Evolutionary conservation across 139 green algal species (phyloP).

Genomic region (Deuterostichococcus epilithicus): DNA sequence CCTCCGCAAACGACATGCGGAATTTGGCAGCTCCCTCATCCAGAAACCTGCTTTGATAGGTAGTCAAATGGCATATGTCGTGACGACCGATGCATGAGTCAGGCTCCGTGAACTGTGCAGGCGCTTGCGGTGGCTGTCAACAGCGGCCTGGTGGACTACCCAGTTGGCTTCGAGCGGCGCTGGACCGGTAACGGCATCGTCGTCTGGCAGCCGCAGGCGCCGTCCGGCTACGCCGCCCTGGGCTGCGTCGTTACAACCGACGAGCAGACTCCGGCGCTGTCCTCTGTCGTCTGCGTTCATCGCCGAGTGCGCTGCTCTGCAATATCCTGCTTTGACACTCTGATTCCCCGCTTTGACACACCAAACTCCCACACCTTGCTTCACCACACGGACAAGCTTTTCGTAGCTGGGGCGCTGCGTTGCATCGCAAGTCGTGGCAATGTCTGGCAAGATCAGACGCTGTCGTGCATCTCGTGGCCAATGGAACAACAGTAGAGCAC

Average conservation of each 20-base stretch:
- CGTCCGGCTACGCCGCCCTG: constrained; percentile 61
- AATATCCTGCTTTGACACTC: no score
- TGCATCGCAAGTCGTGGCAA: no score
- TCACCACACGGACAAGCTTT: no score
- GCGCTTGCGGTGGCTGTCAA: constrained; percentile 73
- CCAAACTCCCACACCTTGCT: no score
- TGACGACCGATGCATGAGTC: background rate
- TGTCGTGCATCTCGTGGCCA: no score
- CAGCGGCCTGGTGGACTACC: constrained; percentile 69
- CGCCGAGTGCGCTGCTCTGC: background rate
- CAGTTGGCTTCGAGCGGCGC: constrained; percentile 38
- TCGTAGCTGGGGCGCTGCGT: no score
- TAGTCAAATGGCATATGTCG: no score
- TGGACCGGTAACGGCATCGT: constrained; percentile 41
- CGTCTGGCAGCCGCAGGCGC: constrained; percentile 67
- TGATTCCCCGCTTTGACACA: no score
- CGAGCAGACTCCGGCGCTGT: constrained; percentile 22
- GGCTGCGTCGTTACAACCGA: constrained; percentile 60
- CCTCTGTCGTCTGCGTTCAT: constrained; percentile 44
- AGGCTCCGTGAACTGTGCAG: constrained; percentile 18
- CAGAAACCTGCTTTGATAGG: no score
- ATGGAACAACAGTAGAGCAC: no score
- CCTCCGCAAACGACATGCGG: no score
- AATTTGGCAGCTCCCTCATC: background rate
- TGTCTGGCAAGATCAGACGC: no score